phyloP scores from a whole-genome alignment of 768 basidiomycete genomes.

The Chalciporus pseudorubinellus region DNA sequence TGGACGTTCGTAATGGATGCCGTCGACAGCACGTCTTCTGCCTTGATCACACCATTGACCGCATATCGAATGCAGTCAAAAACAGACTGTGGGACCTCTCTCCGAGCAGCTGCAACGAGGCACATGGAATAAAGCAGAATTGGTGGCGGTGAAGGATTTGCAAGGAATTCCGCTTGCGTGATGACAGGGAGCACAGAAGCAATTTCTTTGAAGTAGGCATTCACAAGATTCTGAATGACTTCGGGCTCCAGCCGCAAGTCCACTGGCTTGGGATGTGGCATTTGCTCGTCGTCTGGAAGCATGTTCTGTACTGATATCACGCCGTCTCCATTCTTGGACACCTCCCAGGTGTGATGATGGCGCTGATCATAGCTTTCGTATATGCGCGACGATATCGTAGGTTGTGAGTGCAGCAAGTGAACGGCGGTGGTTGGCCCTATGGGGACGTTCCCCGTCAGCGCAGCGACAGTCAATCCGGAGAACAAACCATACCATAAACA shows the following conservation, averaged over 20 bases:
- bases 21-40: conserved; percentile 88
- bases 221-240: conserved; percentile 77
- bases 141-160: conserved; percentile 67
- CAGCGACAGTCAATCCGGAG: conserved; percentile 10
- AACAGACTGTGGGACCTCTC: conserved; percentile 79
- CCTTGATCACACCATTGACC: conserved; percentile 83
- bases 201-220: conserved; percentile 88
- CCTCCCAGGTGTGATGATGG: conserved; percentile 86
- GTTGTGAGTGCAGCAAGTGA: conserved; percentile 88
- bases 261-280: conserved; percentile 55
- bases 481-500: conserved; percentile 54
- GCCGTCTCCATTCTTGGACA: conserved; percentile 81
- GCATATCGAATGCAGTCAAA: conserved; percentile 87
- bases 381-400: conserved; percentile 76
- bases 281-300: conserved; percentile 51
- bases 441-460: conserved; percentile 32
- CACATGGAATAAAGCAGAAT: conserved; percentile 93
- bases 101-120: conserved; percentile 82
- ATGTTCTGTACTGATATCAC: conserved; percentile 80
- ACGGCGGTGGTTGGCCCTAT: conserved; percentile 84
- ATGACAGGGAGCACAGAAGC: conserved; percentile 89
- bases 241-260: conserved; percentile 77
- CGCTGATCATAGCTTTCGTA: conserved; percentile 88
- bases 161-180: conserved; percentile 84
- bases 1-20: conserved; percentile 86